phyloP scores from a whole-genome alignment of 2,329 filamentous ascomycete species.

The Blastomyces gilchristii region DNA sequence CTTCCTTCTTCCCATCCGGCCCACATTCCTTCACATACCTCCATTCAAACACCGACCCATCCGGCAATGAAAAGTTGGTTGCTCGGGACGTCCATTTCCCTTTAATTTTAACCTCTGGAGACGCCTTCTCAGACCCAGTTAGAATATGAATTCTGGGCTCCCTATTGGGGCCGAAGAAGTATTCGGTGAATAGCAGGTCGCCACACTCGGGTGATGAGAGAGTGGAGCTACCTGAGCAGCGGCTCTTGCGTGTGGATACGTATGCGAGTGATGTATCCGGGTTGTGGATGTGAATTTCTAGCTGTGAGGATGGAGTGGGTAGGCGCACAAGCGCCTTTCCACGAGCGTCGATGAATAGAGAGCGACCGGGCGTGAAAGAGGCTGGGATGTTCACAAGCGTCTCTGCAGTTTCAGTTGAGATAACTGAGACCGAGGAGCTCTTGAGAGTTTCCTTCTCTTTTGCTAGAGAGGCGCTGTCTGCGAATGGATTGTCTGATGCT shows the following conservation, averaged over 20 bases:
- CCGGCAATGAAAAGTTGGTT: slow-evolving; percentile 38
- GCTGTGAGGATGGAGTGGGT: slow-evolving; percentile 30
- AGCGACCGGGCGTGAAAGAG: slow-evolving; percentile 10
- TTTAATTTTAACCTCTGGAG: slow-evolving; percentile 23
- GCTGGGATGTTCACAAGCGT: background rate
- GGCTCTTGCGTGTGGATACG: slow-evolving; percentile 41
- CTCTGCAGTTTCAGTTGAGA: slow-evolving; percentile 8
- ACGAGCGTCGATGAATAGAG: slow-evolving; percentile 20
- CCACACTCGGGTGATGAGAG: slow-evolving; percentile 31
- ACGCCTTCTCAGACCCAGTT: slow-evolving; percentile 17
- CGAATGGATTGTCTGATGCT: background rate
- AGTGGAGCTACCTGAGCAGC: slow-evolving; percentile 42
- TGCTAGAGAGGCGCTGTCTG: background rate
- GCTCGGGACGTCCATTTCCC: slow-evolving; percentile 41
- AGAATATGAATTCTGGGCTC: slow-evolving; percentile 40
- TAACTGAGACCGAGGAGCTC: slow-evolving; percentile 11
- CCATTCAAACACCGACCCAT: slow-evolving; percentile 46
- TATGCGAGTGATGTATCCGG: slow-evolving; percentile 38
- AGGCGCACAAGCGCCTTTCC: slow-evolving; percentile 24
- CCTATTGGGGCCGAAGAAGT: slow-evolving; percentile 47
- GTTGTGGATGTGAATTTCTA: slow-evolving; percentile 28
- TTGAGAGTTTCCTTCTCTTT: slow-evolving; percentile 13
- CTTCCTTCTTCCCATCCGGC: slow-evolving; percentile 20
- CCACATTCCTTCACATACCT: slow-evolving; percentile 39
- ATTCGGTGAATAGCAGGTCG: slow-evolving; percentile 43